phyloP scores from a whole-genome alignment of 169 alveolate species.

The Amoebophrya sp. region DNA sequence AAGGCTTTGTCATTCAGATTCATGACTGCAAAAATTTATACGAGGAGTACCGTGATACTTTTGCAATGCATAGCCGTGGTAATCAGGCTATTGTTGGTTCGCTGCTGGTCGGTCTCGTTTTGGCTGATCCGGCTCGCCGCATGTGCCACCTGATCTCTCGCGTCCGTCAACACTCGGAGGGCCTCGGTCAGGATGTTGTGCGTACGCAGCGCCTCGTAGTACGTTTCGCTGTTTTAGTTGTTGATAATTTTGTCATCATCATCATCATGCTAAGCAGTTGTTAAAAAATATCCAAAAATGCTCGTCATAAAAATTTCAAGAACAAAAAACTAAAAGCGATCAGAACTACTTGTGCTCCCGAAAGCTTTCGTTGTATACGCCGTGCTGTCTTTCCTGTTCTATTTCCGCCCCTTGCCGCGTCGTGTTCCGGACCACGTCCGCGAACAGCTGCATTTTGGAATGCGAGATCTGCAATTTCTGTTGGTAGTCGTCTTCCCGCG shows the following conservation, averaged over 20 bases:
- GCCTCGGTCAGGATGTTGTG: background rate
- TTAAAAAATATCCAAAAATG: too few relatives aligned
- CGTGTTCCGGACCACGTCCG: background rate
- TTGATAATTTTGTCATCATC: too few relatives aligned
- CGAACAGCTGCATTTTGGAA: background rate
- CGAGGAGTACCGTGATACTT: too few relatives aligned
- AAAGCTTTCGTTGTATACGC: background rate
- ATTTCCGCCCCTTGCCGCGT: background rate
- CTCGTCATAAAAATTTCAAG: too few relatives aligned
- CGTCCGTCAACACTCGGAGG: background rate
- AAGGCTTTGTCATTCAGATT: too few relatives aligned
- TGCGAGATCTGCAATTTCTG: background rate
- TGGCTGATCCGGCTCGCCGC: background rate
- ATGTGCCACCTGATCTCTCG: background rate
- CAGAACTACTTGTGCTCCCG: background rate
- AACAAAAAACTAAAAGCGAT: background rate
- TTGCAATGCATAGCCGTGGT: background rate
- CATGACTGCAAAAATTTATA: too few relatives aligned
- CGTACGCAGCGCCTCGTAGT: background rate
- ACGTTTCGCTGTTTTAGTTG: background rate
- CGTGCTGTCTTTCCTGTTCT: background rate
- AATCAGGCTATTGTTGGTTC: background rate
- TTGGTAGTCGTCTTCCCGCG: background rate
- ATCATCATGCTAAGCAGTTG: too few relatives aligned
- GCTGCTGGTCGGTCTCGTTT: background rate